A percentile compares a stretch with the other conserved stretches of the same genome.
These are phyloP conservation scores for Scedosporium apiospermum DNA, from an alignment of 2,329 filamentous ascomycete species.

Conservation along the genomic window DNA sequence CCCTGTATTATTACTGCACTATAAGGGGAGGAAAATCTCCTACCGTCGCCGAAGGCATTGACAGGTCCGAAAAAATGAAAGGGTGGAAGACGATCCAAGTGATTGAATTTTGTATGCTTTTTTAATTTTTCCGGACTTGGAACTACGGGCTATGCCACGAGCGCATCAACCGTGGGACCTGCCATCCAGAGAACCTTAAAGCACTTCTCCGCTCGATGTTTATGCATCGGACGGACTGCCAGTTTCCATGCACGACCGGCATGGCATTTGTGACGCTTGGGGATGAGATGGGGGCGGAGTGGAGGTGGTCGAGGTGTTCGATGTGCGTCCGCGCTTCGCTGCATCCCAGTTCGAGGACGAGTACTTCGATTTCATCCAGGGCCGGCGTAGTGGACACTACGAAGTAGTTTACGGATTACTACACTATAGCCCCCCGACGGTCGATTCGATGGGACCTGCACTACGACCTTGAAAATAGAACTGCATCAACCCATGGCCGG, in stretches of 20 bases:
- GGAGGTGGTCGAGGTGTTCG: not conserved
- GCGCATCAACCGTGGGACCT: not conserved
- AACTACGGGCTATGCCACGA: not conserved
- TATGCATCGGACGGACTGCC: not conserved
- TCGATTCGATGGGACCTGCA: not conserved
- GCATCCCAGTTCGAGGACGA: not conserved
- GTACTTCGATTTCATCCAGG: not conserved
- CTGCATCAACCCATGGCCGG: not conserved
- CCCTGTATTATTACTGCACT: not conserved
- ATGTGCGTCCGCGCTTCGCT: not conserved
- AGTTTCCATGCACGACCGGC: not conserved
- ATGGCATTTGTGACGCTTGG: not conserved
- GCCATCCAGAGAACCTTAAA: not conserved
- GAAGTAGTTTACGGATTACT: too few species aligned
- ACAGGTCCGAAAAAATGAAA: not conserved
- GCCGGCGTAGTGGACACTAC: not conserved
- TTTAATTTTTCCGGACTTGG: too few species aligned
- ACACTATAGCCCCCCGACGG: not conserved
- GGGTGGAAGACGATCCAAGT: not conserved
- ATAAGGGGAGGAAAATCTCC: not conserved
- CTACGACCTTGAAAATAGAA: not conserved
- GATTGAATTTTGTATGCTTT: too few species aligned
- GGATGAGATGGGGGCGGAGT: not conserved
- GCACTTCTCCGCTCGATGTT: not conserved
- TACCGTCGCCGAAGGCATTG: not conserved